Conservation (phyloP, 2,329 filamentous ascomycete species). For the Lachnellula willkommii region DNA sequence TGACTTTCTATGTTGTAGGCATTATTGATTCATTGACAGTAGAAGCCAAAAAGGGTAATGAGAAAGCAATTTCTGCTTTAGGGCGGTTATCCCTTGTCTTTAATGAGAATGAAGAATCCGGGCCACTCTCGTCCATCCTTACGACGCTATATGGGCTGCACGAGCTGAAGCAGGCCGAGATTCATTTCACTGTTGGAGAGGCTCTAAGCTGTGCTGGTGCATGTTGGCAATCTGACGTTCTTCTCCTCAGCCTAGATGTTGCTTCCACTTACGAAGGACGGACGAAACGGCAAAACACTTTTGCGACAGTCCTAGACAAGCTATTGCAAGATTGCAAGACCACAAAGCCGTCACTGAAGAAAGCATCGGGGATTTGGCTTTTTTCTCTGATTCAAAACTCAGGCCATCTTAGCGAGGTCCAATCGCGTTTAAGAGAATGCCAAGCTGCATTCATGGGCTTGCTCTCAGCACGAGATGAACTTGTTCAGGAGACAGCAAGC, state of each 20-base stretch:
- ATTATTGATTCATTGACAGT: conserved; percentile 59
- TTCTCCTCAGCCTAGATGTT: conserved; percentile 72
- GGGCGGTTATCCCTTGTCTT: conserved; percentile 68
- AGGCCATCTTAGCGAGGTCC: conserved; percentile 69
- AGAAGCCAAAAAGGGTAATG: conserved; percentile 73
- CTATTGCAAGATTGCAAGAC: conserved; percentile 72
- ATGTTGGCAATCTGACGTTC: conserved; percentile 77
- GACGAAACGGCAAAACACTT: conserved; percentile 35
- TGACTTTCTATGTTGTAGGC: background rate
- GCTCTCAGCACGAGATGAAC: conserved; percentile 80
- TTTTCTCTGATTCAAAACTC: conserved; percentile 88
- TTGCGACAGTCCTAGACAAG: conserved; percentile 52
- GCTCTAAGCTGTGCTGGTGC: conserved; percentile 72
- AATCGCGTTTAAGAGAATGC: conserved; percentile 67
- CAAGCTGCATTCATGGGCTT: conserved; percentile 86
- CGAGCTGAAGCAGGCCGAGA: conserved; percentile 78
- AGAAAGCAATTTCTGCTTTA: conserved; percentile 73
- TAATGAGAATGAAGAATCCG: conserved; percentile 38
- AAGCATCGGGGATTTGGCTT: conserved; percentile 92
- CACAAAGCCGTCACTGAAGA: conserved; percentile 82
- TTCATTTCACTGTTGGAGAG: conserved; percentile 87
- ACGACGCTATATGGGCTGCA: conserved; percentile 69
- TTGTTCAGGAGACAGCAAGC: conserved; percentile 93
- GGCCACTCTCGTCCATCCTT: conserved; percentile 51
- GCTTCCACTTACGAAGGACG: conserved; percentile 46